Evolutionary conservation across 495 filamentous ascomycete genomes (phyloP).

Genomic region (Aspergillus asperescens): DNA sequence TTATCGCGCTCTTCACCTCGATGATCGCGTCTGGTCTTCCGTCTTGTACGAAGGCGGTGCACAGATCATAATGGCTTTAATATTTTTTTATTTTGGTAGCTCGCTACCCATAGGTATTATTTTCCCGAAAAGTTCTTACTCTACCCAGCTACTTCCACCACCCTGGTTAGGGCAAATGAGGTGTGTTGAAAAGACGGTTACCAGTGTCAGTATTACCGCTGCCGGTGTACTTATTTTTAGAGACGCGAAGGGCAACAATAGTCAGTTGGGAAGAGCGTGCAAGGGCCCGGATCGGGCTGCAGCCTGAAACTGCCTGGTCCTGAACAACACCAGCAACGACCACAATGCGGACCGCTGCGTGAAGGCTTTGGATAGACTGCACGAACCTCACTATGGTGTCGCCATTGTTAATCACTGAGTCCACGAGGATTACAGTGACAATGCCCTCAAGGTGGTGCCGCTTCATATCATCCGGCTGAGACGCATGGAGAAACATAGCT

Average conservation of each 20-base stretch:
- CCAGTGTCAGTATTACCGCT: constrained; percentile 53
- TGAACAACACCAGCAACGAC: constrained; percentile 56
- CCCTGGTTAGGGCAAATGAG: too few relatives aligned
- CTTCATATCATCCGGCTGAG: constrained; percentile 40
- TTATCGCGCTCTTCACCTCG: constrained; percentile 37
- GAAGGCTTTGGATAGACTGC: constrained; percentile 41
- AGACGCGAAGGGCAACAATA: constrained; percentile 50
- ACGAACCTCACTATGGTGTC: constrained; percentile 50
- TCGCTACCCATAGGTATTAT: too few relatives aligned
- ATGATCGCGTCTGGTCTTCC: constrained; percentile 42
- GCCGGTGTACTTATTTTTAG: constrained; percentile 52
- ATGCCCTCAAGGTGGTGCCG: constrained; percentile 36
- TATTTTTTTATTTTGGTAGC: too few relatives aligned
- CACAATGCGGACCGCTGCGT: constrained; percentile 46
- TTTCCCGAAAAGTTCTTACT: too few relatives aligned
- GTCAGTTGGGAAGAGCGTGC: constrained; percentile 23
- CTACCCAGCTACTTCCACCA: too few relatives aligned
- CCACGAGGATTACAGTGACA: constrained; percentile 50
- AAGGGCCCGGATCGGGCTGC: constrained; percentile 25
- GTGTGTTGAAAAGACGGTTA: constrained; percentile 57
- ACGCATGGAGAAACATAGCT: constrained; percentile 55
- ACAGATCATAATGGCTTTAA: too few relatives aligned
- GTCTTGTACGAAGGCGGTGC: neutral
- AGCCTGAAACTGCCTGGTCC: constrained; percentile 28
- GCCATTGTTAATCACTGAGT: constrained; percentile 59